These are phyloP conservation scores for Panaeolus papilionaceus DNA, from an alignment of 768 basidiomycete species.

Conservation along the genomic window DNA sequence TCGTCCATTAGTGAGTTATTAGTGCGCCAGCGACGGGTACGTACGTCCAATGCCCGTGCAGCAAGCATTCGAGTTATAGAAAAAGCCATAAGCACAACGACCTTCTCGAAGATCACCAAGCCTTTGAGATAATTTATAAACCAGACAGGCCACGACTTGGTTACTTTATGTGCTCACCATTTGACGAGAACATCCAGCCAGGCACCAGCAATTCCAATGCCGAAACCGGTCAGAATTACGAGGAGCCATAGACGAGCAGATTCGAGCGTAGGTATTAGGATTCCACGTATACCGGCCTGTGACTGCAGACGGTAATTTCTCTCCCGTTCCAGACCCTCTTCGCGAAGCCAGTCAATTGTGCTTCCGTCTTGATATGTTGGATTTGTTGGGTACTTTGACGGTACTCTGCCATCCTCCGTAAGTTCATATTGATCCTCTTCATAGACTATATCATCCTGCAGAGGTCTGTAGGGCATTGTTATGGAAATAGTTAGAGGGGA, in stretches of 20 bases:
- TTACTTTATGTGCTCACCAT: slow-evolving; percentile 52
- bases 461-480: slow-evolving; percentile 18
- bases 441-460: slow-evolving; percentile 31
- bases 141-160: slow-evolving; percentile 5
- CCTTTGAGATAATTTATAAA: slow-evolving; percentile 43
- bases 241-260: slow-evolving; percentile 70
- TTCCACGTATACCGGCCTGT: slow-evolving; percentile 61
- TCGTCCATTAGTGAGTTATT: slow-evolving; percentile 22
- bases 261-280: slow-evolving; percentile 60
- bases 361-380: slow-evolving; percentile 62
- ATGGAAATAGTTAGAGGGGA: not conserved
- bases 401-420: slow-evolving; percentile 48
- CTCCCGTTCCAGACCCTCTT: slow-evolving; percentile 67
- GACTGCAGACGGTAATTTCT: slow-evolving; percentile 54
- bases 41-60: slow-evolving; percentile 70
- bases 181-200: slow-evolving; percentile 78
- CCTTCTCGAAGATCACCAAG: slow-evolving; percentile 74
- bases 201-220: slow-evolving; percentile 71
- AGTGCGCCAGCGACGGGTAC: slow-evolving; percentile 28
- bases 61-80: slow-evolving; percentile 75
- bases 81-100: slow-evolving; percentile 69
- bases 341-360: slow-evolving; percentile 74
- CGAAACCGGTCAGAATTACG: slow-evolving; percentile 68
- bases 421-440: slow-evolving; percentile 53
- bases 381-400: slow-evolving; percentile 33